Evolutionary conservation across 805 yeast genomes (phyloP).

Genomic region (Yarrowia sp.): DNA sequence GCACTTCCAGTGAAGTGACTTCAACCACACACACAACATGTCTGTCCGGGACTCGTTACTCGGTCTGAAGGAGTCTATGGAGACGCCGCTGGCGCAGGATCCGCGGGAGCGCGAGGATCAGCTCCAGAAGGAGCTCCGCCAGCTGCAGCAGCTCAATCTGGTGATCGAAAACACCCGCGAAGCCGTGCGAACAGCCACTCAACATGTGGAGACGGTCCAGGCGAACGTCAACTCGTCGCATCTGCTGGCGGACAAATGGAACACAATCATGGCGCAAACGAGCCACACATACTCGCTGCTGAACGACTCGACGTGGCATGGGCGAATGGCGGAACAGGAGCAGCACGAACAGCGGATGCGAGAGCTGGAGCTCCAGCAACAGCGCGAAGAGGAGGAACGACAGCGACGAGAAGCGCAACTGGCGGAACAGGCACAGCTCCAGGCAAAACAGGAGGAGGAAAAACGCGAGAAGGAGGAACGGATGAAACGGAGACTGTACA

Average conservation of each 20-base stretch:
- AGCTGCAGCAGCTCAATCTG: neutral
- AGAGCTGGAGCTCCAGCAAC: constrained; percentile 11
- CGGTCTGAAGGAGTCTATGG: constrained; percentile 14
- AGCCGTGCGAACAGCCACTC: neutral
- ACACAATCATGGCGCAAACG: constrained; percentile 17
- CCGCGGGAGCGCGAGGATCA: constrained; percentile 11
- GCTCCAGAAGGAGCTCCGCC: neutral
- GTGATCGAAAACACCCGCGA: constrained; percentile 4
- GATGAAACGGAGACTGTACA: constrained; percentile 13
- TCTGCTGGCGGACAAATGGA: constrained; percentile 13
- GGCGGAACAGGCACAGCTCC: neutral
- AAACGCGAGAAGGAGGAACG: neutral
- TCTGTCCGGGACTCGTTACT: constrained; percentile 1
- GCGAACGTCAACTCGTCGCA: constrained; percentile 19
- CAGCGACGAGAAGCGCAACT: neutral
- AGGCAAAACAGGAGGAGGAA: constrained; percentile 9
- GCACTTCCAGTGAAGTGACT: neutral
- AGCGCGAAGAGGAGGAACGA: constrained; percentile 6
- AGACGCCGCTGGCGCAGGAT: constrained; percentile 5
- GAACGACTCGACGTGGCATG: constrained; percentile 24
- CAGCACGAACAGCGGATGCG: constrained; percentile 3
- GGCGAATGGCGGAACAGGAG: constrained; percentile 16
- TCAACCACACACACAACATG: neutral
- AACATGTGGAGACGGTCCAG: constrained; percentile 3
- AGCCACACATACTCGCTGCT: constrained; percentile 11